These are phyloP conservation scores for Exophiala spinifera DNA, from an alignment of 2,329 filamentous ascomycete genomes.

Conservation along the genomic window DNA sequence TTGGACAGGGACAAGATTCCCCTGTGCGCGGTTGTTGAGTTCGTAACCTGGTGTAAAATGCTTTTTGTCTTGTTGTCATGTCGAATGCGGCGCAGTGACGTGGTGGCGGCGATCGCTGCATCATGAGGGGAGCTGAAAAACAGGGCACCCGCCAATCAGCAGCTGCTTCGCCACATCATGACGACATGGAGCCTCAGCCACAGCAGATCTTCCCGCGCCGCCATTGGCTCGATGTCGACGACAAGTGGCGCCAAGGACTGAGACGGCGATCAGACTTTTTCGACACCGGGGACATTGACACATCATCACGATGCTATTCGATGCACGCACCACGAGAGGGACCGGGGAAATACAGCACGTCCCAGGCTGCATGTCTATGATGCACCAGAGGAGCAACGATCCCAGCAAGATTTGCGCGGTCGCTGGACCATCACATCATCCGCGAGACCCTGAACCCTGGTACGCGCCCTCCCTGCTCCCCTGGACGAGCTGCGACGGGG, in stretches of 20 bases:
- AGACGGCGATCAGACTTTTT: background rate
- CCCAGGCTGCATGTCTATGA: too few relatives aligned
- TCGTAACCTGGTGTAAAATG: background rate
- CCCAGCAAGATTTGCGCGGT: too few relatives aligned
- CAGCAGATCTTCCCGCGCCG: background rate
- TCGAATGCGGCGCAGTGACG: slow-evolving; percentile 5
- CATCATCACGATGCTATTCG: background rate
- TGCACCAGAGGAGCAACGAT: too few relatives aligned
- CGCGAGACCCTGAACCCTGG: too few relatives aligned
- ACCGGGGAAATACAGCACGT: too few relatives aligned
- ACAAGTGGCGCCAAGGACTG: background rate
- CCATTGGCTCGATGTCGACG: slow-evolving; percentile 5
- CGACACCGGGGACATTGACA: background rate
- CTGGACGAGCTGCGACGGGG: too few relatives aligned
- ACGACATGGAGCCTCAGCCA: background rate
- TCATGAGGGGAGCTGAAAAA: slow-evolving; percentile 1
- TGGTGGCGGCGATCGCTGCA: slow-evolving; percentile 8
- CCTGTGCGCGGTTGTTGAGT: too few relatives aligned
- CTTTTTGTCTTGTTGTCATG: background rate
- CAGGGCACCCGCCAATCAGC: background rate
- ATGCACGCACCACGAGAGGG: background rate
- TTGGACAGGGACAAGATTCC: background rate
- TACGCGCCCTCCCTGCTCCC: too few relatives aligned
- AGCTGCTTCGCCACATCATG: background rate
- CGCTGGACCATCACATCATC: too few relatives aligned